Percentiles rank a stretch among this genome's conserved stretches.
These are phyloP conservation scores for Paratinospora sagittata DNA, from an alignment of 164 flowering plant genomes.

Conservation along the genomic window DNA sequence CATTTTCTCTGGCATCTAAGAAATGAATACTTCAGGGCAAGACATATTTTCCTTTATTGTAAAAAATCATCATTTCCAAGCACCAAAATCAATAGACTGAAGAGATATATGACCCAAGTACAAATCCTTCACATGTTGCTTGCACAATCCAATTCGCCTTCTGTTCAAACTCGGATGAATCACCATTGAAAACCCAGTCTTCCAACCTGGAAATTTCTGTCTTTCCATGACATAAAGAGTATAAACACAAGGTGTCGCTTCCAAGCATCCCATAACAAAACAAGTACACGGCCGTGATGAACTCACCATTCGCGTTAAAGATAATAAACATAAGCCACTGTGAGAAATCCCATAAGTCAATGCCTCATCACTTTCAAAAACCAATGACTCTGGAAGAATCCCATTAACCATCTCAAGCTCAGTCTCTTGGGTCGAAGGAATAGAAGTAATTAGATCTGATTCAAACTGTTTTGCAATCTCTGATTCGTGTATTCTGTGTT, in stretches of 20 bases:
- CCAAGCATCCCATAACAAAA: slow-evolving; percentile 62
- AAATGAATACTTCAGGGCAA: too few relatives aligned
- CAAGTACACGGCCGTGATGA: slow-evolving; percentile 62
- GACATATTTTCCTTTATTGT: not conserved
- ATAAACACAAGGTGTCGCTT: slow-evolving; percentile 60
- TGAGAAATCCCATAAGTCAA: slow-evolving; percentile 55
- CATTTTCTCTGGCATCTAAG: too few relatives aligned
- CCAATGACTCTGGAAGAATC: slow-evolving; percentile 24
- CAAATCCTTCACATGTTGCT: slow-evolving; percentile 66
- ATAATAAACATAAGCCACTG: slow-evolving; percentile 68
- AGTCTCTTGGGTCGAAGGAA: slow-evolving; percentile 49
- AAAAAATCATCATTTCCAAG: slow-evolving; percentile 39
- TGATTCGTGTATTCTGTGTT: slow-evolving; percentile 60
- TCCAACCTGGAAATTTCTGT: slow-evolving; percentile 84
- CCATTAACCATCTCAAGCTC: slow-evolving; percentile 39
- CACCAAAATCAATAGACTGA: slow-evolving; percentile 69
- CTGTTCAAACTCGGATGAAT: slow-evolving; percentile 77
- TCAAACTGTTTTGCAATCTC: slow-evolving; percentile 64
- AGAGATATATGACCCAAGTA: slow-evolving; percentile 79
- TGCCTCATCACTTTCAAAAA: slow-evolving; percentile 42
- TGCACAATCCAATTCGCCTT: slow-evolving; percentile 70
- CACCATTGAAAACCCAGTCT: slow-evolving; percentile 68
- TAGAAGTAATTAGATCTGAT: slow-evolving; percentile 47
- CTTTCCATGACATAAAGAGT: slow-evolving; percentile 74
- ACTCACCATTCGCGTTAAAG: slow-evolving; percentile 60